A percentile compares a stretch with the other conserved stretches of the same genome.
Conservation (phyloP, 73 alveolate genomes). For the Paraurostyla sp. region DNA sequence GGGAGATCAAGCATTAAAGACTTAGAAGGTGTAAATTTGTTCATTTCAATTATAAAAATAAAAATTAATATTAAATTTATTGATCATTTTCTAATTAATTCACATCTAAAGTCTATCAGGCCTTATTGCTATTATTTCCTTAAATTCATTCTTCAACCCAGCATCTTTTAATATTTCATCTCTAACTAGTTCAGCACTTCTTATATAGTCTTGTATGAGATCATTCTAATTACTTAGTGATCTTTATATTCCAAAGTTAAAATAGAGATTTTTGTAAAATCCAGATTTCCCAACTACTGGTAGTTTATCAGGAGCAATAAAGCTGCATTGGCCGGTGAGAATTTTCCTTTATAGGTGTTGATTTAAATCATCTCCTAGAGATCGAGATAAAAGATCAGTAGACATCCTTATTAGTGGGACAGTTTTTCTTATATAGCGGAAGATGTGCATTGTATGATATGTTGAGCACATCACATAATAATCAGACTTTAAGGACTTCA, state of each 20-base stretch:
- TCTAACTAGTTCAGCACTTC: slow-evolving; percentile 20
- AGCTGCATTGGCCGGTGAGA: background rate
- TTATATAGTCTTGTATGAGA: no score
- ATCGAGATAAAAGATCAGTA: background rate
- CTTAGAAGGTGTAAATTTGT: background rate
- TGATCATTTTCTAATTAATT: no score
- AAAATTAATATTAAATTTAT: background rate
- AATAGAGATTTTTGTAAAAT: background rate
- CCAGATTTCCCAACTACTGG: background rate
- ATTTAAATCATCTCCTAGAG: background rate
- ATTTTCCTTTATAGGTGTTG: background rate
- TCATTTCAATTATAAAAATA: slow-evolving; percentile 5
- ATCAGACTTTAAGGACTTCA: slow-evolving; percentile 40
- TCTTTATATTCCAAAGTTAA: slow-evolving; percentile 13
- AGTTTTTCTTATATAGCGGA: background rate
- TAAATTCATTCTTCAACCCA: background rate
- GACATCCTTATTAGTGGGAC: slow-evolving; percentile 24
- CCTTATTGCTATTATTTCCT: background rate
- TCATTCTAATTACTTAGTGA: no score
- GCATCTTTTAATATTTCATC: background rate
- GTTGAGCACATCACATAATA: slow-evolving; percentile 38
- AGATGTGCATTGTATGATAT: background rate
- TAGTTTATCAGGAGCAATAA: background rate
- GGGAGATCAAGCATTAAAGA: background rate
- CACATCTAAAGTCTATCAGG: slow-evolving; percentile 33